A percentile compares a stretch with the other conserved stretches of the same genome.
phyloP scores from a whole-genome alignment of 371 early-diverging fungal species.

The Coemansia sp. region DNA sequence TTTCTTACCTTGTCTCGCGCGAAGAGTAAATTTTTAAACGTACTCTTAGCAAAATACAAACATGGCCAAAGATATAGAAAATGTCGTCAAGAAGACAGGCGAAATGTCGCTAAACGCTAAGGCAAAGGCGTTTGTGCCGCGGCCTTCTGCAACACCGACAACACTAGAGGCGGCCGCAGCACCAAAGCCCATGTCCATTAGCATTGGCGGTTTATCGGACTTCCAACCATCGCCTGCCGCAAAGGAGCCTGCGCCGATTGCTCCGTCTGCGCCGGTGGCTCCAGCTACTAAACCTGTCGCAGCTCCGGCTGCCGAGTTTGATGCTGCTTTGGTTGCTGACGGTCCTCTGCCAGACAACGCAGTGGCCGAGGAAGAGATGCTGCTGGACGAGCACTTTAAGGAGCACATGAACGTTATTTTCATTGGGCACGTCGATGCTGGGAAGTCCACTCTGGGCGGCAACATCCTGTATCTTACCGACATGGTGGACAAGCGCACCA shows the following conservation, averaged over 20 bases:
- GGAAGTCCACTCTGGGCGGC: constrained; percentile 99
- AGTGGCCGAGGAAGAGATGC: constrained; percentile 37
- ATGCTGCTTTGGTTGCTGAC: constrained; percentile 3
- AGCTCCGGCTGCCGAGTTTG: constrained; percentile 10
- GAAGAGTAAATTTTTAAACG: neutral
- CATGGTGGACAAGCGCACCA: constrained; percentile 98
- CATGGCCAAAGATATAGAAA: constrained; percentile 22
- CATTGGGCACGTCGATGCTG: constrained; percentile 99
- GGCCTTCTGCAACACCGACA: constrained; percentile 13
- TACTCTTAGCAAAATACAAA: constrained; percentile 12
- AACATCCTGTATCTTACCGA: constrained; percentile 93
- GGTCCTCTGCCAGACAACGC: constrained; percentile 8
- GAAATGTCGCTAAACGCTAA: constrained; percentile 35
- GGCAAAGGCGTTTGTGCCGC: constrained; percentile 51
- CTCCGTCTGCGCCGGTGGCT: constrained; percentile 1
- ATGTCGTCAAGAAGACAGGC: constrained; percentile 30
- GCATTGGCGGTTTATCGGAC: neutral
- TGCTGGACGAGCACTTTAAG: constrained; percentile 73
- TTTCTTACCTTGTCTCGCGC: no score
- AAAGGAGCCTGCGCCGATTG: neutral
- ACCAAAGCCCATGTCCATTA: constrained; percentile 19
- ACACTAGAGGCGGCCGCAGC: constrained; percentile 11
- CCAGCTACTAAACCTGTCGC: constrained; percentile 12
- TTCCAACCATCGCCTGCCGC: neutral
- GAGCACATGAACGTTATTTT: constrained; percentile 96